Percentiles rank a stretch among this genome's conserved stretches.
Evolutionary conservation across 2,329 filamentous ascomycete genomes (phyloP).

Genomic region (Claviceps africana): DNA sequence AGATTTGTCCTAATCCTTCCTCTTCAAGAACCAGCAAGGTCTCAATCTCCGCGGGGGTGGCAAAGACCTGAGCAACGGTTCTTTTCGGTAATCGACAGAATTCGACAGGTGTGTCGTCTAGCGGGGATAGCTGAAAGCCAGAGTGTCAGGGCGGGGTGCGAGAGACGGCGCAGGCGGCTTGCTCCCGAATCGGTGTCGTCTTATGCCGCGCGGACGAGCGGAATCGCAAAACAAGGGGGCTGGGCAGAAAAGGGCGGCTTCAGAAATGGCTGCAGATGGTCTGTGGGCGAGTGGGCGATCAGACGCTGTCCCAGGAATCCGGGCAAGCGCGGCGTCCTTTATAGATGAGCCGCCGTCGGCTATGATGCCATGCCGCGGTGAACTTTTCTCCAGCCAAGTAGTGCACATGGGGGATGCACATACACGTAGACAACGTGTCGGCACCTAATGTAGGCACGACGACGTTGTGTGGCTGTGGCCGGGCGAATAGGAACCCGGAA

Average conservation of each 20-base stretch:
- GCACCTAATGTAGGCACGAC: too few species aligned
- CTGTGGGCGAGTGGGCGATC: background rate
- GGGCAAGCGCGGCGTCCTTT: slow-evolving; percentile 2
- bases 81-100: background rate
- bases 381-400: background rate
- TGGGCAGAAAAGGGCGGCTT: background rate
- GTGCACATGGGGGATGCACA: too few species aligned
- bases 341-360: background rate
- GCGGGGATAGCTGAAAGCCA: background rate
- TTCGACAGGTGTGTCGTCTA: background rate
- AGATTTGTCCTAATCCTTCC: background rate
- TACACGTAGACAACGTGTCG: too few species aligned
- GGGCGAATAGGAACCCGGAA: background rate
- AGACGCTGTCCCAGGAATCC: background rate
- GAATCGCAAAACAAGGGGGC: background rate
- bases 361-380: background rate
- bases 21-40: background rate
- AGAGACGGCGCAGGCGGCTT: background rate
- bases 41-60: background rate
- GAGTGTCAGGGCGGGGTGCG: background rate
- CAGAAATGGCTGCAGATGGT: background rate
- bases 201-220: background rate
- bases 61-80: background rate
- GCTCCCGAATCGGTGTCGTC: background rate
- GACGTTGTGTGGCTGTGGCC: background rate